Base-by-base conservation (phyloP, 2,329 filamentous ascomycete genomes). In the Beauveria sp. region DNA sequence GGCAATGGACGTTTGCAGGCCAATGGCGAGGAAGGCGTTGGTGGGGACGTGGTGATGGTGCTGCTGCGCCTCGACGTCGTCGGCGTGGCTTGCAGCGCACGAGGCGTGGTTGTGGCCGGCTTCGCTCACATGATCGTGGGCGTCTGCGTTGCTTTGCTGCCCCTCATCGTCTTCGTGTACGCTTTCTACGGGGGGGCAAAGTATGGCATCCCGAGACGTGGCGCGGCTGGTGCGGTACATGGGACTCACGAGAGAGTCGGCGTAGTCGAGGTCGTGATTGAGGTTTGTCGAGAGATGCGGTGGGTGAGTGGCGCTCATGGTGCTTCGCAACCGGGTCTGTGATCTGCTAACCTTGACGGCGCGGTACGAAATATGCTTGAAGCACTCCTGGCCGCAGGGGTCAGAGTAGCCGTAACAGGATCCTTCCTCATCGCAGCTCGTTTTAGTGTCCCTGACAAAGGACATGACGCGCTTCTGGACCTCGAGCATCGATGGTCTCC, bases 41-140 rank as follows among this genome's bases (percentile, higher is more conserved):
- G 90, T 87, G 0, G 93, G 91, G 3, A 98, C 93, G 72, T 99
- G 95, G 74, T 99, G 93, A 70, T 99, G 93, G 70, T 97, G 91
- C 49, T 60, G 78, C 63, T 79, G 78, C 6, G 77, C 76, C 63
- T 83, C 80, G 5, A 75, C n/a, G 58, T 83, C 81, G 2, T 72
- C 74, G 10, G 75, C 72, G 5, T 71, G 67, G 54, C 66, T 65
- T 30, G 71, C 68, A 5, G 69, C 67, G 58, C 68, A 70, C 22
- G 65, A 69, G 22, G 42, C 46, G 38, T 63, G 34, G n/a, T 63
- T 57, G 49, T 62, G 34, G 43, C 52, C 63, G 16, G 22, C 51
- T 38, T 34, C 52, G 38, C 58, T 54, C 49, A 46, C 58, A 54
- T 54, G 50, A 54, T 83, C 80, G 7, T 75, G 24, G 59, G 83